Conservation (phyloP, 192 early-diverging fungal genomes). For the Entomortierella chlamydospora region DNA sequence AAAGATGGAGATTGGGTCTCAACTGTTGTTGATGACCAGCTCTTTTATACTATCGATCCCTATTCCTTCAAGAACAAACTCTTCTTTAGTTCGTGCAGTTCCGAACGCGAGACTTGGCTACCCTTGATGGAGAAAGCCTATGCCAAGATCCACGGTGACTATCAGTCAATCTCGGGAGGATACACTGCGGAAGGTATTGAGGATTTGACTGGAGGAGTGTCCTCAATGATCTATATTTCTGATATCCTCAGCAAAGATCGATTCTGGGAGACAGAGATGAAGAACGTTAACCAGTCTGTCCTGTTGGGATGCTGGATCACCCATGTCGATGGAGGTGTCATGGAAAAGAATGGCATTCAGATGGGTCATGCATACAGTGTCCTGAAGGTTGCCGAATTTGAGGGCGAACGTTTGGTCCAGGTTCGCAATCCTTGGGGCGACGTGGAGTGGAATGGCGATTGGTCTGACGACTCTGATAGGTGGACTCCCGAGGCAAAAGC, state of each 20-base stretch:
- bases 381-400: constrained; percentile 40
- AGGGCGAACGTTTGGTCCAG: constrained; percentile 45
- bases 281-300: constrained; percentile 22
- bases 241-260: constrained; percentile 57
- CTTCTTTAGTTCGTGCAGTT: constrained; percentile 26
- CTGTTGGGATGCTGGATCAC: constrained; percentile 32
- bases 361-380: constrained; percentile 58
- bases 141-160: constrained; percentile 64
- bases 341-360: constrained; percentile 32
- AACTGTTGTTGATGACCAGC: constrained; percentile 59
- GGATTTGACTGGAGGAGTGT: constrained; percentile 60
- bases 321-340: background rate
- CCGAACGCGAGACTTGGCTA: constrained; percentile 62
- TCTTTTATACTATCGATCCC: constrained; percentile 26
- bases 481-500: constrained; percentile 22
- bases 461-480: constrained; percentile 32
- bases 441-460: constrained; percentile 60
- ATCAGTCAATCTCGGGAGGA: constrained; percentile 56
- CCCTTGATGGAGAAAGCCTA: constrained; percentile 66
- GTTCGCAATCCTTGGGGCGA: constrained; percentile 62
- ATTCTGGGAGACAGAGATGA: constrained; percentile 58
- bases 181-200: constrained; percentile 55
- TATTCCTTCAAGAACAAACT: constrained; percentile 11
- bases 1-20: constrained; percentile 61
- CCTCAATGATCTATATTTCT: constrained; percentile 20